phyloP scores from a whole-genome alignment of 2,329 filamentous ascomycete genomes.

The Ambrosiella beaveri region DNA sequence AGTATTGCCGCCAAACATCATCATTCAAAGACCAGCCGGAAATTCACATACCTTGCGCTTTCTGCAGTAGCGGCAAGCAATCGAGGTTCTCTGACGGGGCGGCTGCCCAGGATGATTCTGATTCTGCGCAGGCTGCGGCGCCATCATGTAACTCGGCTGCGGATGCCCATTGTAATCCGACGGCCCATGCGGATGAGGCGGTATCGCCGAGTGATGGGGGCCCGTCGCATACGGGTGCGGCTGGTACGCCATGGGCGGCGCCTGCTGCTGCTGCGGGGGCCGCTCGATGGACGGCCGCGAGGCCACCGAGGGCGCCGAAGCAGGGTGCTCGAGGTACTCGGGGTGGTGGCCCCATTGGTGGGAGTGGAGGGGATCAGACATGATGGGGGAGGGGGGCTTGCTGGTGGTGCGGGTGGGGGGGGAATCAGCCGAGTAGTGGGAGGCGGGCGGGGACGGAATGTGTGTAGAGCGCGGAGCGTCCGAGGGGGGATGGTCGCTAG shows the following conservation, averaged over 20 bases:
- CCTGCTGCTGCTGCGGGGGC: background rate
- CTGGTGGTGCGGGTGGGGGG: too few relatives aligned
- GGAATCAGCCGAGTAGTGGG: too few relatives aligned
- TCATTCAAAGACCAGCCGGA: background rate
- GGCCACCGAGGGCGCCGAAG: background rate
- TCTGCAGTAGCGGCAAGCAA: conserved; percentile 43
- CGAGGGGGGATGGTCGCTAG: too few relatives aligned
- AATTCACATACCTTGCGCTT: conserved; percentile 35
- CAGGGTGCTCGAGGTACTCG: background rate
- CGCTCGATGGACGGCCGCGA: background rate
- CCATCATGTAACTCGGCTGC: background rate
- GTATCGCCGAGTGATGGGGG: background rate
- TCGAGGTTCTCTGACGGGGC: conserved; percentile 40
- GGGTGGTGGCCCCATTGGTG: too few relatives aligned
- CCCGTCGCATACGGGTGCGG: background rate
- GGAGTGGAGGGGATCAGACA: too few relatives aligned
- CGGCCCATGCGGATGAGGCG: background rate
- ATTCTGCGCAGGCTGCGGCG: background rate
- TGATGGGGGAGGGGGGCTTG: too few relatives aligned
- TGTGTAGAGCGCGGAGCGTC: too few relatives aligned
- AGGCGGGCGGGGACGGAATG: too few relatives aligned
- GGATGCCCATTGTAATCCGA: background rate
- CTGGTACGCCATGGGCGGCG: background rate
- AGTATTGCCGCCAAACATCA: background rate
- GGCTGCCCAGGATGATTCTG: conserved; percentile 15